These are phyloP conservation scores for Hygrocybe coccinea DNA, from an alignment of 768 basidiomycete species.

Conservation along the genomic window DNA sequence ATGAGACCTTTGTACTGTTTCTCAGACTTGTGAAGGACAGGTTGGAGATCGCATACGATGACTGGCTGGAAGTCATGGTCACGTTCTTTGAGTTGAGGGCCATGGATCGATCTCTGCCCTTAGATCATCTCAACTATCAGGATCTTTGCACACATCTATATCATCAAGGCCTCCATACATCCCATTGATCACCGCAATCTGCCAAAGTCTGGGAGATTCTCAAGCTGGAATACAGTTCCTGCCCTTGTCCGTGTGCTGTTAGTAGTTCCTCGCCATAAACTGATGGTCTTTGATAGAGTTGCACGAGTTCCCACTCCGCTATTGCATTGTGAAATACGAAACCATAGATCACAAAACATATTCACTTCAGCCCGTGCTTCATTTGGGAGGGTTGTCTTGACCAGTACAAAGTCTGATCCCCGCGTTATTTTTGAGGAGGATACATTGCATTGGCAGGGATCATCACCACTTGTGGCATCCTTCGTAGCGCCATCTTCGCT, in stretches of 20 bases:
- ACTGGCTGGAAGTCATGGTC: conserved; percentile 44
- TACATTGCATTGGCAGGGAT: conserved; percentile 27
- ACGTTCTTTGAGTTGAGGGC: conserved; percentile 26
- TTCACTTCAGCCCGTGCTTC: conserved; percentile 31
- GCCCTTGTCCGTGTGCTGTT: conserved; percentile 33
- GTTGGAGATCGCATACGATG: conserved; percentile 20
- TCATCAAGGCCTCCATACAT: conserved; percentile 35
- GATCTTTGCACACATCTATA: conserved; percentile 45
- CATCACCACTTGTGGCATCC: conserved; percentile 32
- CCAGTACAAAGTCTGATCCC: conserved; percentile 7
- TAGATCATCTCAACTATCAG: conserved; percentile 35
- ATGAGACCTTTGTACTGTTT: conserved; percentile 45
- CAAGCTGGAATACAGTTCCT: conserved; percentile 29
- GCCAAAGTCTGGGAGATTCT: conserved; percentile 20
- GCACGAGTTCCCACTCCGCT: conserved; percentile 24
- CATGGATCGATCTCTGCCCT: conserved; percentile 19
- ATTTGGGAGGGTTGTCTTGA: conserved; percentile 27
- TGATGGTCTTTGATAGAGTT: conserved; percentile 25
- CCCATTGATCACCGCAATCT: conserved; percentile 11
- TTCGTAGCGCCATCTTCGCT: conserved; percentile 33
- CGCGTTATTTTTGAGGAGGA: conserved; percentile 28
- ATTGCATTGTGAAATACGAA: conserved; percentile 33
- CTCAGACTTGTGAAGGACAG: conserved; percentile 37
- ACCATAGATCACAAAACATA: conserved; percentile 23
- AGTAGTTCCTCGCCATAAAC: conserved; percentile 29